Evolutionary conservation across 2,329 filamentous ascomycete genomes (phyloP).

Genomic region (Pseudogymnoascus sp.): DNA sequence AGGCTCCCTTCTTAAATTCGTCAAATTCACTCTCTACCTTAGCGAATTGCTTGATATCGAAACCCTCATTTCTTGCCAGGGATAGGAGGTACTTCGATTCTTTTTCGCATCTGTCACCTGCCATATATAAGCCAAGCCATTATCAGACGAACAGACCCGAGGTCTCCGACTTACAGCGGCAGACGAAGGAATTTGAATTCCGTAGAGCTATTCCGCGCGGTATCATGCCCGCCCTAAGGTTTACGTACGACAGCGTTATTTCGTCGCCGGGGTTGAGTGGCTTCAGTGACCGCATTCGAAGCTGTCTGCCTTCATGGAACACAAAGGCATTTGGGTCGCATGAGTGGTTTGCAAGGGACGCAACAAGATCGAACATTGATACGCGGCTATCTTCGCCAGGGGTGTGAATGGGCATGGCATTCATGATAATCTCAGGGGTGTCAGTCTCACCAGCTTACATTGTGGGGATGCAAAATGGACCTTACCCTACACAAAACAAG

Average conservation of each 20-base stretch:
- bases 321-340: conserved; percentile 30
- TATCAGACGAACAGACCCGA: neutral
- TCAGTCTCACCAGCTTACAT: too few relatives aligned
- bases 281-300: conserved; percentile 26
- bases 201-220: neutral
- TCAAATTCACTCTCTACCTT: neutral
- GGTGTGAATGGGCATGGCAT: too few relatives aligned
- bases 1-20: neutral
- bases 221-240: conserved; percentile 8
- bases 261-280: conserved; percentile 28
- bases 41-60: neutral
- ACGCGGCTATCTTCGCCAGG: too few relatives aligned
- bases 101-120: neutral
- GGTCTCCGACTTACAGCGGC: neutral
- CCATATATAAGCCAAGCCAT: neutral
- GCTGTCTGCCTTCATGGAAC: conserved; percentile 26
- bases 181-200: neutral
- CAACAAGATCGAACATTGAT: conserved; percentile 28
- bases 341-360: conserved; percentile 30
- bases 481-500: too few relatives aligned
- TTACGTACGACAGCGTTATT: conserved; percentile 28
- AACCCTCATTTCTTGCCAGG: neutral
- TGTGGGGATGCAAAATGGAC: too few relatives aligned
- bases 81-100: neutral
- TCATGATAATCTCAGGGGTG: too few relatives aligned